phyloP scores from a whole-genome alignment of 176 grass and related monocot species.

The Hordeum vulgare region DNA sequence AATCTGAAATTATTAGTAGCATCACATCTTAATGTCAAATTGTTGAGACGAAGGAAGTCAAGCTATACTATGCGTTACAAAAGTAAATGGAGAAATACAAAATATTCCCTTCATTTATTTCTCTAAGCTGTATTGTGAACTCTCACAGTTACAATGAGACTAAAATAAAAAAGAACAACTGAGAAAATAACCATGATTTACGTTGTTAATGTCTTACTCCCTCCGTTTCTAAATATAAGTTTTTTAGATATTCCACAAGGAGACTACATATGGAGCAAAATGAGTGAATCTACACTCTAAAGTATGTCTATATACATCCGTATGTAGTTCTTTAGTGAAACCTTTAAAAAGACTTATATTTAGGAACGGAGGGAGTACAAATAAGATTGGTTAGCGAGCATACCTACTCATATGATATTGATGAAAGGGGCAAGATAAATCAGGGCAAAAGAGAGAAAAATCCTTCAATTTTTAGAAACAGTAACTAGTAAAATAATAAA shows the following conservation, averaged over 20 bases:
- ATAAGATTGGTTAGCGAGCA: not conserved
- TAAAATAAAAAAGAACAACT: not conserved
- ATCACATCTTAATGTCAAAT: not conserved
- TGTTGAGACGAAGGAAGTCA: not conserved
- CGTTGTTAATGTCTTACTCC: not conserved
- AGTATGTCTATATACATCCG: too few species aligned
- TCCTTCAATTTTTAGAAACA: not conserved
- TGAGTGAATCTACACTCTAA: too few species aligned
- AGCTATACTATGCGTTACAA: not conserved
- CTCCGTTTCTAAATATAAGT: too few species aligned
- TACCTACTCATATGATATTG: not conserved
- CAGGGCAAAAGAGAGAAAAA: not conserved
- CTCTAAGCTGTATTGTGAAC: not conserved
- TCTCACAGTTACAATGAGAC: not conserved
- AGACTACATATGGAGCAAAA: too few species aligned
- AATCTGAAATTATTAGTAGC: not conserved
- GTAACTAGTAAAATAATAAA: not conserved
- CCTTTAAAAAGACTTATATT: too few species aligned
- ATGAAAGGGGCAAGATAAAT: not conserved
- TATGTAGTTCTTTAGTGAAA: too few species aligned
- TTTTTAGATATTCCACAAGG: too few species aligned
- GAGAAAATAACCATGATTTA: not conserved
- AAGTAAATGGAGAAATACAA: not conserved
- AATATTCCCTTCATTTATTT: not conserved
- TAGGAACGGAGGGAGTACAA: too few species aligned